phyloP scores from a whole-genome alignment of 306 rosid species.

The Quercus variabilis region DNA sequence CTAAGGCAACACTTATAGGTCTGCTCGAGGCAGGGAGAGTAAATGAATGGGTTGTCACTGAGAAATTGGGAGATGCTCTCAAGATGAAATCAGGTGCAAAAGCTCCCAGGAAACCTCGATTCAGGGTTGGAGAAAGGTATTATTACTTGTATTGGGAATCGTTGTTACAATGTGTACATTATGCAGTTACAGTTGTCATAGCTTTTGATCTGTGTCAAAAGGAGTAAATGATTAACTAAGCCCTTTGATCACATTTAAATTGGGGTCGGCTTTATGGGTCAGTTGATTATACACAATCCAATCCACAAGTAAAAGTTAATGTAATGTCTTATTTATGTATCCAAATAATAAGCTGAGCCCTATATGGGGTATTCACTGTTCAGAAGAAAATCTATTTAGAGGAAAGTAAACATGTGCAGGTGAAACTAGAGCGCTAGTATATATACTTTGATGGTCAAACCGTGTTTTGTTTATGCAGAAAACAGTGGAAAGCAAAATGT shows the following conservation, averaged over 20 bases:
- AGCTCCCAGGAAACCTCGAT: constrained; percentile 48
- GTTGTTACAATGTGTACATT: not conserved
- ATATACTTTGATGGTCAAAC: not conserved
- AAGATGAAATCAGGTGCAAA: constrained; percentile 59
- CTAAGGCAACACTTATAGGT: constrained; percentile 85
- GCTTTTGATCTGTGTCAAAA: too few species aligned
- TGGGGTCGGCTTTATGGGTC: too few species aligned
- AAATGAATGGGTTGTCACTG: constrained; percentile 93
- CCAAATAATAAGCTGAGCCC: not conserved
- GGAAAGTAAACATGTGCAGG: not conserved
- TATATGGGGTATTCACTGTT: not conserved
- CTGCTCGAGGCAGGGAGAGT: constrained; percentile 78
- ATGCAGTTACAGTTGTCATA: too few species aligned
- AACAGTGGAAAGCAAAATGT: not conserved
- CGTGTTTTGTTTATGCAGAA: not conserved
- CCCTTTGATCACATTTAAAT: too few species aligned
- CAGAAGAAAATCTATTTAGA: not conserved
- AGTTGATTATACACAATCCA: too few species aligned
- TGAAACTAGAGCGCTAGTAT: not conserved
- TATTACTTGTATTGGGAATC: not conserved
- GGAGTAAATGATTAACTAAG: too few species aligned
- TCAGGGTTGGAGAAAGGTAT: constrained; percentile 64
- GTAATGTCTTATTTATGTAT: not conserved
- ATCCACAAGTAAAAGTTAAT: too few species aligned
- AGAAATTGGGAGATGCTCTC: constrained; percentile 89